Percentiles rank a stretch among this genome's conserved stretches.
Evolutionary conservation across 2,329 filamentous ascomycete species (phyloP).

Genomic region (Stagonosporopsis chrysanthemi): DNA sequence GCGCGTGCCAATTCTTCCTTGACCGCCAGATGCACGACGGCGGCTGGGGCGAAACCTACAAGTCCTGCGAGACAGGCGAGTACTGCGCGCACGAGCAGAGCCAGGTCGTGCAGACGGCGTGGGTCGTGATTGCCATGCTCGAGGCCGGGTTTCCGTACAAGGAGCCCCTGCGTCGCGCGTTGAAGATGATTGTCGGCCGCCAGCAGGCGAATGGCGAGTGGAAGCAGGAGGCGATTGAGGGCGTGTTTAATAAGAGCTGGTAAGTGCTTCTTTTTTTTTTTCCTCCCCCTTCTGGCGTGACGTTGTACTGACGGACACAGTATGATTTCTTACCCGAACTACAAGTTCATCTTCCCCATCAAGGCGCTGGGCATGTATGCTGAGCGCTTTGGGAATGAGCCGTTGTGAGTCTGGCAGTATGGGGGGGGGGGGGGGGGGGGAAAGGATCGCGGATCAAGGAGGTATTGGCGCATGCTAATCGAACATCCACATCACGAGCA

Average conservation of each 20-base stretch:
- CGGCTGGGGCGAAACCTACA: constrained; percentile 96
- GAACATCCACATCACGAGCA: no score
- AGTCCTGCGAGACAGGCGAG: constrained; percentile 76
- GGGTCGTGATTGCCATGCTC: constrained; percentile 83
- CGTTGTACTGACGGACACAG: constrained; percentile 49
- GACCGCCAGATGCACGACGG: constrained; percentile 86
- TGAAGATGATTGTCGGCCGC: constrained; percentile 82
- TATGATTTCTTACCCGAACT: constrained; percentile 99
- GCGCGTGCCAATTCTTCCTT: constrained; percentile 85
- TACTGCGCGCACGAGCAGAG: constrained; percentile 81
- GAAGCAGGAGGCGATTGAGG: constrained; percentile 94
- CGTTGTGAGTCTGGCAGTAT: neutral
- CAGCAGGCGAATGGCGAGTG: constrained; percentile 93
- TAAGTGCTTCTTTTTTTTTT: constrained; percentile 51
- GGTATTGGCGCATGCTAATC: no score
- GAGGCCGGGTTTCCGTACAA: constrained; percentile 82
- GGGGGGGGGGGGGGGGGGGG: no score
- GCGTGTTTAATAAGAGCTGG: constrained; percentile 98
- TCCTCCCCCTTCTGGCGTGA: neutral
- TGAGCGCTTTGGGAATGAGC: constrained; percentile 41
- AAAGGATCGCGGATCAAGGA: no score
- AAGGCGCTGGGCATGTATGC: constrained; percentile 93
- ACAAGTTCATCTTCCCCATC: constrained; percentile 95
- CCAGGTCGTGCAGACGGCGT: constrained; percentile 94
- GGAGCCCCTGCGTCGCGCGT: constrained; percentile 73